Conservation (phyloP, 495 filamentous ascomycete genomes). For the Entonaema liquescens region DNA sequence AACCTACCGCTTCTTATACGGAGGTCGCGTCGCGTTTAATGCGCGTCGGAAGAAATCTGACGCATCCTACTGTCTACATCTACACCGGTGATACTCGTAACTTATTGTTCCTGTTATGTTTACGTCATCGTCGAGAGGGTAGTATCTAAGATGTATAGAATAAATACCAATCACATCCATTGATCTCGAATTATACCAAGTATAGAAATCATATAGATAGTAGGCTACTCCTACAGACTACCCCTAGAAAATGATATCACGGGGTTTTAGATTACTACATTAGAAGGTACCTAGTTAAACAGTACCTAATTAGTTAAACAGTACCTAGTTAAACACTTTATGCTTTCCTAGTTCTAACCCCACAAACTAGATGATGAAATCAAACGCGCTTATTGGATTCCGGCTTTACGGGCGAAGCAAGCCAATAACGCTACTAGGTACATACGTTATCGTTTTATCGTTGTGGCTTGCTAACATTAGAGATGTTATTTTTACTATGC, state of each 20-base stretch:
- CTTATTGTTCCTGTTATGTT: neutral
- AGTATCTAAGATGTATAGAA: neutral
- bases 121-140: constrained; percentile 1
- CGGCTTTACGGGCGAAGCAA: constrained; percentile 10
- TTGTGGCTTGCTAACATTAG: constrained; percentile 18
- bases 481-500: too few relatives aligned
- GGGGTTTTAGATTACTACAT: neutral
- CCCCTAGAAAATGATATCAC: neutral
- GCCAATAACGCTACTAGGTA: neutral
- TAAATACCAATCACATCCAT: neutral
- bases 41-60: constrained; percentile 21
- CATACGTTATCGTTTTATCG: too few relatives aligned
- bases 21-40: constrained; percentile 5
- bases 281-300: too few relatives aligned
- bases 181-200: constrained; percentile 1
- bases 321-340: neutral
- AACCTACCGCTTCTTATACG: constrained; percentile 2
- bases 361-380: constrained; percentile 24
- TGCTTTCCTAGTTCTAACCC: neutral
- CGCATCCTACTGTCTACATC: neutral
- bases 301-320: too few relatives aligned
- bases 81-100: neutral
- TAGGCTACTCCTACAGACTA: neutral
- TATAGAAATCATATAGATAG: neutral
- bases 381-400: constrained; percentile 29